Conservation (phyloP, 2,329 filamentous ascomycete genomes). For the Reticulascus tulasneorum region DNA sequence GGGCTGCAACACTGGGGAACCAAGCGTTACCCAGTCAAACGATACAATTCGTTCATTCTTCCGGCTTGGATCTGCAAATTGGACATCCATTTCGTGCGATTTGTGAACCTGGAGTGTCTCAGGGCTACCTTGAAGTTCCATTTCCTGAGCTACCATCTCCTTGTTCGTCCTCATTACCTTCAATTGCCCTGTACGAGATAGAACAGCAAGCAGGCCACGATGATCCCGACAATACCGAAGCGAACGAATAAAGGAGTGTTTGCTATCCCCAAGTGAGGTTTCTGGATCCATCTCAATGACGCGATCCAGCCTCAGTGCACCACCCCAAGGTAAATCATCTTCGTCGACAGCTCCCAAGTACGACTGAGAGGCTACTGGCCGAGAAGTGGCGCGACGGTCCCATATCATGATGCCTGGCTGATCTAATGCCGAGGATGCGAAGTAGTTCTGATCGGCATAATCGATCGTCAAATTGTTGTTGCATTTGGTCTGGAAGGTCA, state of each 20-base stretch:
- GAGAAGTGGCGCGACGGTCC: slow-evolving; percentile 64
- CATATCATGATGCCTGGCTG: slow-evolving; percentile 73
- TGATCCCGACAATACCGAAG: slow-evolving; percentile 61
- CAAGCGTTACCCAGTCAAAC: slow-evolving; percentile 63
- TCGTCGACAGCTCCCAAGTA: slow-evolving; percentile 57
- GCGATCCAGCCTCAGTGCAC: slow-evolving; percentile 52
- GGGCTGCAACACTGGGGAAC: slow-evolving; percentile 50
- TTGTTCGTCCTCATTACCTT: slow-evolving; percentile 57
- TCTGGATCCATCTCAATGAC: slow-evolving; percentile 54
- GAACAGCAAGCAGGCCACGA: slow-evolving; percentile 55
- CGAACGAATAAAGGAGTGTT: slow-evolving; percentile 58
- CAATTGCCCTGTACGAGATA: slow-evolving; percentile 61
- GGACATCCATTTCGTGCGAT: slow-evolving; percentile 60
- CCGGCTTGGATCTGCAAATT: slow-evolving; percentile 46
- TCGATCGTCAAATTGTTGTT: slow-evolving; percentile 74
- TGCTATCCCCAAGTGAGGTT: slow-evolving; percentile 46
- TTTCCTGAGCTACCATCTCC: slow-evolving; percentile 42
- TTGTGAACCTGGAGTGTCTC: slow-evolving; percentile 56
- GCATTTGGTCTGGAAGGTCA: slow-evolving; percentile 62
- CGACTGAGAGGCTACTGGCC: slow-evolving; percentile 46
- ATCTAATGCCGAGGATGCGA: slow-evolving; percentile 73
- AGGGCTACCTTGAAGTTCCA: slow-evolving; percentile 43
- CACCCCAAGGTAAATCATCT: slow-evolving; percentile 61
- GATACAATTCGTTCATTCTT: slow-evolving; percentile 61
- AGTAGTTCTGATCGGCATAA: slow-evolving; percentile 77